These are phyloP conservation scores for Paraphoma chrysanthemicola DNA, from an alignment of 2,329 filamentous ascomycete species.

Conservation along the genomic window DNA sequence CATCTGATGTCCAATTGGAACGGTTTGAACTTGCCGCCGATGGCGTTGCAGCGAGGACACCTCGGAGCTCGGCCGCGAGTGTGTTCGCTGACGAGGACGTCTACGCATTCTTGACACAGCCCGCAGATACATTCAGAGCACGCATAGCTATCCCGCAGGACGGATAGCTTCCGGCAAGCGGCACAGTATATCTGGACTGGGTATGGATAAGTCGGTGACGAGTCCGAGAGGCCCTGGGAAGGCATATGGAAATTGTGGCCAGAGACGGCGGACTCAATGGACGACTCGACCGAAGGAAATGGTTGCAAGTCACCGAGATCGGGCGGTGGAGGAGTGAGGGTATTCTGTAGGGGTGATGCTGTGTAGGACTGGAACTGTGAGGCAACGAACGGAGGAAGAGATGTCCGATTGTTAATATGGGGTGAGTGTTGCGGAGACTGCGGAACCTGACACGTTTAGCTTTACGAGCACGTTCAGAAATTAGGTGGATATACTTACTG, in stretches of 20 bases:
- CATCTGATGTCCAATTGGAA: constrained; percentile 83
- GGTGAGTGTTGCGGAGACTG: constrained; percentile 61
- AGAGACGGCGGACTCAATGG: constrained; percentile 73
- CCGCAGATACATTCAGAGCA: constrained; percentile 97
- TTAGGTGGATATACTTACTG: constrained; percentile 63
- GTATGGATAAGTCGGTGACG: constrained; percentile 62
- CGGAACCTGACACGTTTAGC: constrained; percentile 49
- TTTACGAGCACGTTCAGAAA: background rate
- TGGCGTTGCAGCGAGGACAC: constrained; percentile 79
- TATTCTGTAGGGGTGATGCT: constrained; percentile 88
- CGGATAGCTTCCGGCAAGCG: constrained; percentile 78
- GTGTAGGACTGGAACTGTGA: constrained; percentile 72
- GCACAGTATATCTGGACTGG: constrained; percentile 89
- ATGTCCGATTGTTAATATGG: constrained; percentile 60
- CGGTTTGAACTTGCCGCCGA: constrained; percentile 81
- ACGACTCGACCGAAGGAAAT: constrained; percentile 89
- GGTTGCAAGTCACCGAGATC: constrained; percentile 64
- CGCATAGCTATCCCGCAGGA: constrained; percentile 84
- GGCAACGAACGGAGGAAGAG: constrained; percentile 65
- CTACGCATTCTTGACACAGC: constrained; percentile 86
- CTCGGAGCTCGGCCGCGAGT: constrained; percentile 70
- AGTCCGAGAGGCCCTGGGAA: constrained; percentile 60
- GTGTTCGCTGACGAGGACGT: constrained; percentile 78
- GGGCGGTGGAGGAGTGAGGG: constrained; percentile 77
- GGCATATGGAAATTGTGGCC: constrained; percentile 69